Percentiles rank a stretch among this genome's conserved stretches.
These are phyloP conservation scores for Lupinus albus DNA, from an alignment of 306 rosid species.

Conservation along the genomic window DNA sequence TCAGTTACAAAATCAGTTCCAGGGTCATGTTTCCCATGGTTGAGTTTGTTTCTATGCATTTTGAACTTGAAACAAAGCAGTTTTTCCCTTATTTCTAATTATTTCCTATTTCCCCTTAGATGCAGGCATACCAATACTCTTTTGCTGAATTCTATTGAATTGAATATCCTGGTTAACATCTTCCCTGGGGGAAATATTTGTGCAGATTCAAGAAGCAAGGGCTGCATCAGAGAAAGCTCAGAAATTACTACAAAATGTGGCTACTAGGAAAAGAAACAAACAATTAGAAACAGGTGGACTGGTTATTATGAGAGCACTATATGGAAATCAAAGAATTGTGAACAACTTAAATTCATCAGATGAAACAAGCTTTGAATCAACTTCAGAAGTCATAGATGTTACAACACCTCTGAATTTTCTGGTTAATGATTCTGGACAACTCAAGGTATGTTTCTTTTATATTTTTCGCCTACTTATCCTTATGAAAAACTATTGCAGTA, in stretches of 20 bases:
- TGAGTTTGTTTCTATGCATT: constrained; percentile 21
- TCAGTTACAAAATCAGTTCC: not conserved
- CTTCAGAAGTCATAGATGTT: constrained; percentile 72
- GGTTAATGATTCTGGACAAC: constrained; percentile 80
- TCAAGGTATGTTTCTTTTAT: constrained; percentile 57
- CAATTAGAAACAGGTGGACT: constrained; percentile 80
- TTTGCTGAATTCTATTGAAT: constrained; percentile 23
- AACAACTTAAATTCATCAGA: constrained; percentile 51
- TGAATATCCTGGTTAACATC: not conserved
- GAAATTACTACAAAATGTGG: constrained; percentile 76
- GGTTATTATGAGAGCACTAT: constrained; percentile 72
- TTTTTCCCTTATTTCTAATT: not conserved
- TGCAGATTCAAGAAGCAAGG: constrained; percentile 77
- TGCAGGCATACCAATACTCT: not conserved
- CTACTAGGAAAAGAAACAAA: constrained; percentile 76
- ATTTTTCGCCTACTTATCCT: constrained; percentile 28
- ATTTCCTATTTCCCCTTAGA: no score
- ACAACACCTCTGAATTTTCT: constrained; percentile 85
- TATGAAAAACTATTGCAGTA: constrained; percentile 15
- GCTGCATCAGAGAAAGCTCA: constrained; percentile 91
- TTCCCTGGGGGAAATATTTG: constrained; percentile 20
- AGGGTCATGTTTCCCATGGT: not conserved
- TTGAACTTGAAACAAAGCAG: not conserved
- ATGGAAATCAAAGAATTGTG: constrained; percentile 62
- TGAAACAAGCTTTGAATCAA: constrained; percentile 55